Base-by-base conservation (phyloP, 78 protist genomes). In the Dictyostelium purpureum region DNA sequence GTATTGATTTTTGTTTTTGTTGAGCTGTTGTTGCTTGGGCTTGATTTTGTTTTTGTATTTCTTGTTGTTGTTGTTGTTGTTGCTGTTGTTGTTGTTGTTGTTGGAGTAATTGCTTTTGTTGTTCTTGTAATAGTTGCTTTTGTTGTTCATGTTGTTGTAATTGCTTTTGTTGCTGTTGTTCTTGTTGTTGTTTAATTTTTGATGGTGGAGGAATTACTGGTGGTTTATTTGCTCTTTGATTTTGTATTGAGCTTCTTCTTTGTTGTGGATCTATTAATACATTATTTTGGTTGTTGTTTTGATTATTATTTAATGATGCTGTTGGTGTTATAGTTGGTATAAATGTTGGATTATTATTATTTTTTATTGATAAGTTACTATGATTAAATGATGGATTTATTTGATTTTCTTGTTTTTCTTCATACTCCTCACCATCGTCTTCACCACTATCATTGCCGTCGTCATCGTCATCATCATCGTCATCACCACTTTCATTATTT, bases 301-400 rank as follows among this genome's bases (percentile, higher is more conserved):
- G n/a, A n/a, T n/a, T n/a, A n/a, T n/a, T n/a, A n/a, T 47, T 47
- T 16, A 47, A 3, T 47, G 52, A 47, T 14, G 31, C 52, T 73
- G 79, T 73, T 43, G 65, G 24, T 28, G 79, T 49, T 73, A 40
- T 51, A 51, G 80, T 18, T 74, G 80, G 2, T 74, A 12, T 75
- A 31, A 40, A 24, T 75, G 81, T 28, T 75, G 81, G 16, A 33
- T 38, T 51, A 26, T 51, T 28, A 16, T 75, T 49, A 40, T 38
- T 19, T 67, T 67, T 14, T 67, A 21, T 69, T 40, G 52, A 40
- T 69, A 40, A 69, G n/a, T 31, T 38, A 67, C 9, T 67, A 6
- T 65, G 6, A 65, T 38, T 38, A 37, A 35, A 35, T 11, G 11
- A 19, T 3, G 28, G 9, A 35, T 66, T 66, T 4, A 7, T 66